Percentiles rank a stretch among this genome's conserved stretches.
These are phyloP conservation scores for Spathaspora arborariae DNA, from an alignment of 805 yeast genomes.

Conservation along the genomic window DNA sequence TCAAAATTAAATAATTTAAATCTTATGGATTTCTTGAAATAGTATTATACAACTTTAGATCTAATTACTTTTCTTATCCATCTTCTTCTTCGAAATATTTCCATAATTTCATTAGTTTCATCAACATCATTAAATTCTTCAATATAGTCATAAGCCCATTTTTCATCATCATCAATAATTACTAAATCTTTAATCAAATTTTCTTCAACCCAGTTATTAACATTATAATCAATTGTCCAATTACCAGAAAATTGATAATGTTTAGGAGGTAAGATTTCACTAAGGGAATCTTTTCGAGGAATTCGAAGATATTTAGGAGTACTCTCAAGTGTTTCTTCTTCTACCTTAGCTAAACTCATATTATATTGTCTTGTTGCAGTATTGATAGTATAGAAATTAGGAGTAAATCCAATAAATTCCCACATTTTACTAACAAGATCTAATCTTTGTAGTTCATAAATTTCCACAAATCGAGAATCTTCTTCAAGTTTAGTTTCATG, in stretches of 20 bases:
- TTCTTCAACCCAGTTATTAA: constrained; percentile 57
- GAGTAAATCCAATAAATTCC: constrained; percentile 58
- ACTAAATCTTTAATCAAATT: constrained; percentile 50
- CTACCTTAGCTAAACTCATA: constrained; percentile 1
- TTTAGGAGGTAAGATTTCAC: constrained; percentile 51
- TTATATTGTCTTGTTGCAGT: constrained; percentile 10
- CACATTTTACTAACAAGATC: constrained; percentile 51
- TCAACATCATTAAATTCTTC: constrained; percentile 15
- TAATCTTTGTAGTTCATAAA: constrained; percentile 63
- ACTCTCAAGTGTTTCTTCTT: neutral
- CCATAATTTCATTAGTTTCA: constrained; percentile 9
- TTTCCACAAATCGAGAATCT: constrained; percentile 49
- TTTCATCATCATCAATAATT: constrained; percentile 65
- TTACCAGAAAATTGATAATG: constrained; percentile 53
- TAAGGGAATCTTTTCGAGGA: constrained; percentile 16
- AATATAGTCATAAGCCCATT: constrained; percentile 75
- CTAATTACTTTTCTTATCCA: constrained; percentile 47
- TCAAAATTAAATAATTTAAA: constrained; percentile 39
- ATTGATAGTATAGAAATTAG: constrained; percentile 51
- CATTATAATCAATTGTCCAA: constrained; percentile 69
- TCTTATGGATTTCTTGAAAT: constrained; percentile 48
- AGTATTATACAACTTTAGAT: neutral
- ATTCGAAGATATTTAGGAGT: neutral
- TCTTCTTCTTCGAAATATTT: constrained; percentile 56
- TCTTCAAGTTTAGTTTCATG: constrained; percentile 17